Conservation (phyloP, 176 grass and related monocot genomes). For the Avena insularis region DNA sequence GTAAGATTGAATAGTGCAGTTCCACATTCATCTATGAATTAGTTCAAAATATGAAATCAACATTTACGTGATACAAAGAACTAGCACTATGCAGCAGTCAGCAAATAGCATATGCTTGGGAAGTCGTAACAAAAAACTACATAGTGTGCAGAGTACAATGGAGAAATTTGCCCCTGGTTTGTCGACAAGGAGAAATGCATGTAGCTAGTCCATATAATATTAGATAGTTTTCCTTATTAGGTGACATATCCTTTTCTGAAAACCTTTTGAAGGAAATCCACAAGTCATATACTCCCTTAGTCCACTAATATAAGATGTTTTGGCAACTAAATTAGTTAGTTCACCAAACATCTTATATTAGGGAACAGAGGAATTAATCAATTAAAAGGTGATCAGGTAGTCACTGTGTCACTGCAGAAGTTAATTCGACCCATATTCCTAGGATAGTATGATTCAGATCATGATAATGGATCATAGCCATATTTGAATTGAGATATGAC, state of each 20-base stretch:
- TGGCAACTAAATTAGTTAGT: too few relatives aligned
- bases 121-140: neutral
- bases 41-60: neutral
- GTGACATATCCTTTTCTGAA: conserved; percentile 22
- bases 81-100: neutral
- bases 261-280: conserved; percentile 26
- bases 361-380: too few relatives aligned
- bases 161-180: neutral
- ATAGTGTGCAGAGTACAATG: neutral
- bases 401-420: conserved; percentile 17
- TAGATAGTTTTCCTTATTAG: conserved; percentile 20
- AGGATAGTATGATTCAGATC: conserved; percentile 25
- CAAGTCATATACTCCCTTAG: neutral
- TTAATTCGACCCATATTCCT: conserved; percentile 29
- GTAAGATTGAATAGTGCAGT: neutral
- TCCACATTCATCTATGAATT: conserved; percentile 5
- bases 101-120: neutral
- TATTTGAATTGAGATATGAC: conserved; percentile 13
- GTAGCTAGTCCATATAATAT: neutral
- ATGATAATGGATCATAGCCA: neutral
- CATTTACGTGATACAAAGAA: neutral
- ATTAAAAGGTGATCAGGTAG: neutral
- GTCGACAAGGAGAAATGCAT: neutral
- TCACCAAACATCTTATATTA: too few relatives aligned
- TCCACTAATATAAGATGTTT: too few relatives aligned